Conservation (phyloP, 2,329 filamentous ascomycete species). For the Alternaria longipes region DNA sequence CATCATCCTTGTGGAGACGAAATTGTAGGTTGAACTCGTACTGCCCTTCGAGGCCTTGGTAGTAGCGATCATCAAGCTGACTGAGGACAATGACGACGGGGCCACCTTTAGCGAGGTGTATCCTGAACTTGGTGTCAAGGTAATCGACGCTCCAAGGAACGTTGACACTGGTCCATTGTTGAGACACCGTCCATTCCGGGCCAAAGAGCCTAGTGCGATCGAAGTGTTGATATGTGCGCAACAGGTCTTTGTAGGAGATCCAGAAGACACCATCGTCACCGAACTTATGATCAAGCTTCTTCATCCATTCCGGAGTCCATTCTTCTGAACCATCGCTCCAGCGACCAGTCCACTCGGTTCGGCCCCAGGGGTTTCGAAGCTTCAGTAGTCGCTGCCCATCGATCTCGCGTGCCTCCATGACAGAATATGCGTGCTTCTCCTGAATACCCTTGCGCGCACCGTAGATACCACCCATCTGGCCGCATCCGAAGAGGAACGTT, state of each 20-base stretch:
- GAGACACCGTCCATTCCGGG: conserved; percentile 67
- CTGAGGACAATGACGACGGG: conserved; percentile 67
- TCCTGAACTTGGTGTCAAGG: conserved; percentile 66
- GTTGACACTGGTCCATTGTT: conserved; percentile 68
- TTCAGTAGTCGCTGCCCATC: conserved; percentile 62
- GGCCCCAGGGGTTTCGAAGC: conserved; percentile 80
- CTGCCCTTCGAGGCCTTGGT: conserved; percentile 64
- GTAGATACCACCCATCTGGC: conserved; percentile 69
- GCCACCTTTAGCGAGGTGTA: conserved; percentile 62
- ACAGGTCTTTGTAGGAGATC: conserved; percentile 67
- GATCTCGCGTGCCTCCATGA: conserved; percentile 68
- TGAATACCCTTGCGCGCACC: conserved; percentile 61
- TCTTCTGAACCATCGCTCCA: conserved; percentile 86
- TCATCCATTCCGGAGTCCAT: conserved; percentile 83
- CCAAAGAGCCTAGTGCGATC: conserved; percentile 69
- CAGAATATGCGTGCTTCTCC: conserved; percentile 65
- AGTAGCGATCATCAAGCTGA: conserved; percentile 70
- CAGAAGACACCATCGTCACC: conserved; percentile 77
- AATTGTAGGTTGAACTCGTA: conserved; percentile 68
- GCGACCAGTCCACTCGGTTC: conserved; percentile 79
- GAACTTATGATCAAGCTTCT: conserved; percentile 76
- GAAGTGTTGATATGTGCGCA: conserved; percentile 67
- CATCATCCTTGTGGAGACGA: conserved; percentile 66
- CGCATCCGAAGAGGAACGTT: conserved; percentile 80
- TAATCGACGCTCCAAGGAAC: conserved; percentile 70